A percentile compares a stretch with the other conserved stretches of the same genome.
Evolutionary conservation across 1,139 yeast genomes (phyloP).

Genomic region (Saccharomyces hybrid): DNA sequence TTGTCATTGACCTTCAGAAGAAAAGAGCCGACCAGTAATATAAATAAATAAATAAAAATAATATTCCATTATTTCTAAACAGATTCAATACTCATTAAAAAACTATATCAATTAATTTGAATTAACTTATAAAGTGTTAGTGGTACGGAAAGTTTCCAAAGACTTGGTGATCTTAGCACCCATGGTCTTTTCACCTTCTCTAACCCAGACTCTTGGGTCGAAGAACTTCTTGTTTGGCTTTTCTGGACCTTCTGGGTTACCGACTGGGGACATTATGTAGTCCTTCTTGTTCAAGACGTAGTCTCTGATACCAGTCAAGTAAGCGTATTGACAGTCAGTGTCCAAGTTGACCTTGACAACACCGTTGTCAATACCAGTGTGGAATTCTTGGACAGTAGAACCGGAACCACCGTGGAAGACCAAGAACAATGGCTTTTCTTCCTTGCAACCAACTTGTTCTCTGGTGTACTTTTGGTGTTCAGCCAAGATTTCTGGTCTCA

Average conservation of each 20-base stretch:
- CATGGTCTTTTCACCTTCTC: constrained; percentile 99
- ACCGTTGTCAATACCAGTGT: constrained; percentile 85
- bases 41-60: not conserved
- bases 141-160: constrained; percentile 78
- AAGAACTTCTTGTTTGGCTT: constrained; percentile 98
- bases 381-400: constrained; percentile 84
- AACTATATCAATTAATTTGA: not conserved
- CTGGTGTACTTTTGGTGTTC: constrained; percentile 87
- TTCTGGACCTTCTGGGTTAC: constrained; percentile 99
- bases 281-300: constrained; percentile 93
- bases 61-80: not conserved
- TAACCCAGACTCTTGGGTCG: constrained; percentile 99
- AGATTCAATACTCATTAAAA: not conserved
- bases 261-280: constrained; percentile 79
- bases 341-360: constrained; percentile 98
- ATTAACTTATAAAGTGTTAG: constrained; percentile 44
- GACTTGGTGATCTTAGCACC: constrained; percentile 74
- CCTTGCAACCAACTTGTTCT: constrained; percentile 50
- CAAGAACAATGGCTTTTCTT: constrained; percentile 76
- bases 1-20: not conserved
- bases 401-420: constrained; percentile 99
- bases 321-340: constrained; percentile 98
- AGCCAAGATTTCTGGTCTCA: constrained; percentile 88
- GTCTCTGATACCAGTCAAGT: constrained; percentile 94
- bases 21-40: not conserved